A percentile compares a stretch with the other conserved stretches of the same genome.
These are phyloP conservation scores for Aspergillus aculeatinus DNA, from an alignment of 2,329 filamentous ascomycete species.

Conservation along the genomic window DNA sequence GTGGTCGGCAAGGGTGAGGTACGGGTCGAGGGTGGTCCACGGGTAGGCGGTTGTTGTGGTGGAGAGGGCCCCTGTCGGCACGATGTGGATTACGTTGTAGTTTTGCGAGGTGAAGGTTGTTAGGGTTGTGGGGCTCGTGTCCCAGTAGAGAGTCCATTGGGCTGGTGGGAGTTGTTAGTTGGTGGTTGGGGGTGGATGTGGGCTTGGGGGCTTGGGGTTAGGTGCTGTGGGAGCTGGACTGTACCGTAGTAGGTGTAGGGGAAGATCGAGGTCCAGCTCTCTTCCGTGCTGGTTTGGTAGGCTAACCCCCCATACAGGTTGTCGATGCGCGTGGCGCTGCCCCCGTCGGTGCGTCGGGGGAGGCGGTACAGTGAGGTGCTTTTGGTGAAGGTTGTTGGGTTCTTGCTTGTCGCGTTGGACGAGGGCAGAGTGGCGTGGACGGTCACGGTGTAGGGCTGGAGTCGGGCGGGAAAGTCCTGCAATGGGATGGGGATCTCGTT, in stretches of 20 bases:
- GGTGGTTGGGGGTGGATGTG: no score
- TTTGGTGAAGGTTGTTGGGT: neutral
- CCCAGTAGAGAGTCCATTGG: constrained; percentile 7
- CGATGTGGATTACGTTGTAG: constrained; percentile 7
- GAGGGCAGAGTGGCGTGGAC: neutral
- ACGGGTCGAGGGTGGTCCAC: neutral
- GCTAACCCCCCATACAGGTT: neutral
- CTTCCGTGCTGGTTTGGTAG: neutral
- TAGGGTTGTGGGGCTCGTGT: neutral
- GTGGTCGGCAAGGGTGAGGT: neutral
- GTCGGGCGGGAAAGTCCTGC: neutral
- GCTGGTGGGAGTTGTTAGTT: neutral
- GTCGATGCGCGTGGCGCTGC: constrained; percentile 7
- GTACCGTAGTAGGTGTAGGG: constrained; percentile 8
- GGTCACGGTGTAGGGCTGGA: neutral
- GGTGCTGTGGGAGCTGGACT: neutral
- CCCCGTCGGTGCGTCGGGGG: constrained; percentile 1
- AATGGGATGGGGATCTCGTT: no score
- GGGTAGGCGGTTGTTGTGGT: neutral
- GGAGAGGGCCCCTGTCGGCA: neutral
- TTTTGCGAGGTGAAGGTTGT: neutral
- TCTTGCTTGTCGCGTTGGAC: neutral
- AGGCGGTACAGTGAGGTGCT: neutral
- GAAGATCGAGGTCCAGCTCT: constrained; percentile 2
- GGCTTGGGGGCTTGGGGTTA: neutral